Evolutionary conservation across 371 early-diverging fungal genomes (phyloP).

Genomic region (Paraphysoderma sedebokerense): DNA sequence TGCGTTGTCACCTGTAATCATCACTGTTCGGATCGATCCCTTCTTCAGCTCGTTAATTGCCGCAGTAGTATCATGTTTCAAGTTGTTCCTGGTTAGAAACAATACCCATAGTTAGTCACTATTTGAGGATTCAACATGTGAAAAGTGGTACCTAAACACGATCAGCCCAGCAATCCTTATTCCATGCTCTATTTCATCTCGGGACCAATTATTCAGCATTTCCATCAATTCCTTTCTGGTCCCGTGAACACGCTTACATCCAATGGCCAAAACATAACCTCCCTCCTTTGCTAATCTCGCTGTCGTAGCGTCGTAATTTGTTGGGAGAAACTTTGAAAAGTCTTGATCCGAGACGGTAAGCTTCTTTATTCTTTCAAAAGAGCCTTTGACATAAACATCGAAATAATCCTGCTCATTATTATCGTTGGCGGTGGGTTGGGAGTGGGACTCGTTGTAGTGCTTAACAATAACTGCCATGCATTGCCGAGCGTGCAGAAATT

Average conservation of each 20-base stretch:
- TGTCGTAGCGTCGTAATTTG: constrained; percentile 37
- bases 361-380: constrained; percentile 45
- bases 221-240: constrained; percentile 7
- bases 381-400: constrained; percentile 54
- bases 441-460: too few species aligned
- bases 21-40: constrained; percentile 57
- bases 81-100: constrained; percentile 58
- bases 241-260: constrained; percentile 40
- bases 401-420: constrained; percentile 14
- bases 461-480: constrained; percentile 72
- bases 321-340: too few species aligned
- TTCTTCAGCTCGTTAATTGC: constrained; percentile 48
- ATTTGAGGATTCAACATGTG: too few species aligned
- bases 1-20: constrained; percentile 87
- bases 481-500: constrained; percentile 67
- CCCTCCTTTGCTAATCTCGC: constrained; percentile 42
- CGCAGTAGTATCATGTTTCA: constrained; percentile 49
- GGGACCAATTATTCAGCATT: constrained; percentile 14
- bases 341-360: too few species aligned
- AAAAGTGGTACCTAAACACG: too few species aligned
- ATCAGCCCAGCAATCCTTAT: constrained; percentile 42
- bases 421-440: constrained; percentile 12
- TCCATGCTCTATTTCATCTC: constrained; percentile 42
- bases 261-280: constrained; percentile 57
- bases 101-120: too few species aligned